phyloP scores from a whole-genome alignment of 2,329 filamentous ascomycete genomes.

The Pseudonectria foliicola region DNA sequence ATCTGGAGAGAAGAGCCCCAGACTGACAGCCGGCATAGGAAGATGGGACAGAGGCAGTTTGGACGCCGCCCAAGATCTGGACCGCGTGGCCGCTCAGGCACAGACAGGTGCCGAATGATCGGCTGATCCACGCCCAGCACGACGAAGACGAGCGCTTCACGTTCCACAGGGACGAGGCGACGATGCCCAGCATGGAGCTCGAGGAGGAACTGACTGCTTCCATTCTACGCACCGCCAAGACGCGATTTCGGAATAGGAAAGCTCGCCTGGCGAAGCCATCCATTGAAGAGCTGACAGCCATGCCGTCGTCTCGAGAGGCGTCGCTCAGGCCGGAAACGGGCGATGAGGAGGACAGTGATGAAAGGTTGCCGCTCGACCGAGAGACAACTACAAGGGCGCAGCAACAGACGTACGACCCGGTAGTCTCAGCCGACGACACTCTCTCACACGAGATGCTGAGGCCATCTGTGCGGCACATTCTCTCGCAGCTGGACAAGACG shows the following conservation, averaged over 20 bases:
- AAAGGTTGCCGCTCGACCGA: slow-evolving; percentile 6
- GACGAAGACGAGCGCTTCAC: slow-evolving; percentile 47
- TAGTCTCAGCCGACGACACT: slow-evolving; percentile 64
- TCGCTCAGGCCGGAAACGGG: slow-evolving; percentile 11
- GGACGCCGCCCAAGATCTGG: slow-evolving; percentile 57
- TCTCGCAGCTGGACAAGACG: slow-evolving; percentile 62
- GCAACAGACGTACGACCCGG: slow-evolving; percentile 35
- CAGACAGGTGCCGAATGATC: slow-evolving; percentile 51
- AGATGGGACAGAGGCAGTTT: slow-evolving; percentile 28
- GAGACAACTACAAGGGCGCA: background rate
- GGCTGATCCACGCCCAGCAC: slow-evolving; percentile 39
- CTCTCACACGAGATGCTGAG: slow-evolving; percentile 55
- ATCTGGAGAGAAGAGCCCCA: background rate
- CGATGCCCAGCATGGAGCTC: slow-evolving; percentile 52
- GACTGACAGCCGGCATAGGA: slow-evolving; percentile 14
- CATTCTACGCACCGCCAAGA: slow-evolving; percentile 60
- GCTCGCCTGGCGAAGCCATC: slow-evolving; percentile 12
- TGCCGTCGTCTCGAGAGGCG: slow-evolving; percentile 10
- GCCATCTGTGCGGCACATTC: slow-evolving; percentile 62
- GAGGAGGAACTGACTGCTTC: slow-evolving; percentile 64
- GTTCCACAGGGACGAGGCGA: slow-evolving; percentile 35
- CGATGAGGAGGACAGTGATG: slow-evolving; percentile 9
- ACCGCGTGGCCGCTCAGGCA: slow-evolving; percentile 76
- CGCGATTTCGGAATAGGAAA: slow-evolving; percentile 42
- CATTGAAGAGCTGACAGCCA: slow-evolving; percentile 12